Conservation (phyloP, 2,329 filamentous ascomycete species). For the Juglanconis sp. region DNA sequence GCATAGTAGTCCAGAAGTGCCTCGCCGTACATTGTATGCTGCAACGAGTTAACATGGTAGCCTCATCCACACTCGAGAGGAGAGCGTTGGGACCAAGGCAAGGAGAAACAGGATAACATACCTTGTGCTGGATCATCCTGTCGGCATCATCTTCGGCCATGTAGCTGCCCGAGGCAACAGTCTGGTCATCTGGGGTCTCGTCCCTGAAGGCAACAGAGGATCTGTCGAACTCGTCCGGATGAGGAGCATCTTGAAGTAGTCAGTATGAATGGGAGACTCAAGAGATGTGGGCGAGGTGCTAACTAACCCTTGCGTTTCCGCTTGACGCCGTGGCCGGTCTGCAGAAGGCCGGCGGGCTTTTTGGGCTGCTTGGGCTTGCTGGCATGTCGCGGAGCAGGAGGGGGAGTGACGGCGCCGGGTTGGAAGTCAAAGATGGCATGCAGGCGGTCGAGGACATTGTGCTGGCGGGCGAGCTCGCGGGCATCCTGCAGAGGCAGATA, state of each 20-base stretch:
- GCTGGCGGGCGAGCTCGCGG: slow-evolving; percentile 77
- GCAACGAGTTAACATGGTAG: slow-evolving; percentile 57
- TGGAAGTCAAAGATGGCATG: slow-evolving; percentile 85
- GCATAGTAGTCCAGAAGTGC: slow-evolving; percentile 95
- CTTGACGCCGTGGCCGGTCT: slow-evolving; percentile 9
- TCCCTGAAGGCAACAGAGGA: slow-evolving; percentile 37
- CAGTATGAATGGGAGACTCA: slow-evolving; percentile 22
- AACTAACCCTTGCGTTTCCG: slow-evolving; percentile 11
- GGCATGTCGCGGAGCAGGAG: slow-evolving; percentile 88
- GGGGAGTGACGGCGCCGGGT: slow-evolving; percentile 81
- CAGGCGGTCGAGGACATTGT: slow-evolving; percentile 80
- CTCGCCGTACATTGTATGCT: slow-evolving; percentile 88
- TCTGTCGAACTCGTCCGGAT: slow-evolving; percentile 62
- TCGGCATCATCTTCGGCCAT: slow-evolving; percentile 75
- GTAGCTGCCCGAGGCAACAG: slow-evolving; percentile 79
- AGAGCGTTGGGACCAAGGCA: background rate
- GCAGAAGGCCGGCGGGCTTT: slow-evolving; percentile 46
- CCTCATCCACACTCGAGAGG: background rate
- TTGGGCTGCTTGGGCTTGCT: slow-evolving; percentile 80
- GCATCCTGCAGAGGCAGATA: slow-evolving; percentile 91
- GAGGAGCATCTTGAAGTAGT: slow-evolving; percentile 31
- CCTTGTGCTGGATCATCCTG: slow-evolving; percentile 55
- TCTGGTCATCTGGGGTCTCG: slow-evolving; percentile 79
- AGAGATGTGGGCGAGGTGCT: slow-evolving; percentile 7
- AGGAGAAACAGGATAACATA: background rate